Conservation (phyloP, 805 yeast genomes). For the Saccharomycopsis oosterbeekiorum region DNA sequence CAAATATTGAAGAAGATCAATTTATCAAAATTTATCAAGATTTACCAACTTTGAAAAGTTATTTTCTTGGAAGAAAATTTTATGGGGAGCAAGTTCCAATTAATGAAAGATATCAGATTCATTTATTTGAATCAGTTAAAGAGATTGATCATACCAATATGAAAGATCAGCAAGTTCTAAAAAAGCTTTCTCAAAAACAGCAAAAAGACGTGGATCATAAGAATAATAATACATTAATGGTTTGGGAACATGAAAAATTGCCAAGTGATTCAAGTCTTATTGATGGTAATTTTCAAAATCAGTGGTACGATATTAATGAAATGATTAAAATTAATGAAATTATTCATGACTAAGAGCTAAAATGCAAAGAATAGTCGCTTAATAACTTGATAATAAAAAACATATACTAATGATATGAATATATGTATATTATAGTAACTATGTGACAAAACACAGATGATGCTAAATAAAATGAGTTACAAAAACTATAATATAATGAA, state of each 20-base stretch:
- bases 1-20: slow-evolving; percentile 1
- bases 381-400: too few relatives aligned
- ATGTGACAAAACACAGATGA: too few relatives aligned
- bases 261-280: slow-evolving; percentile 9
- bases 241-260: slow-evolving; percentile 20
- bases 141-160: background rate
- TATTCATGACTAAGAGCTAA: slow-evolving; percentile 9
- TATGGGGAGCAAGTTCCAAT: slow-evolving; percentile 10
- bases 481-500: too few relatives aligned
- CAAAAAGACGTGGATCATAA: background rate
- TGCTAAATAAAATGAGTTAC: too few relatives aligned
- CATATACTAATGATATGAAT: too few relatives aligned
- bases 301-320: slow-evolving; percentile 17
- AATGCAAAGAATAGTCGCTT: background rate
- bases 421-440: too few relatives aligned
- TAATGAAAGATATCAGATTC: background rate
- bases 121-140: background rate
- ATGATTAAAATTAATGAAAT: slow-evolving; percentile 8
- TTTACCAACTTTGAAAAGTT: background rate
- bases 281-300: slow-evolving; percentile 13
- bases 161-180: background rate
- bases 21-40: slow-evolving; percentile 10
- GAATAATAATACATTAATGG: slow-evolving; percentile 5
- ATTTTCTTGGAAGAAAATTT: slow-evolving; percentile 16
- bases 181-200: background rate